phyloP scores from a whole-genome alignment of 1,284 basidiomycete genomes.

The Rhodotorula sp. region DNA sequence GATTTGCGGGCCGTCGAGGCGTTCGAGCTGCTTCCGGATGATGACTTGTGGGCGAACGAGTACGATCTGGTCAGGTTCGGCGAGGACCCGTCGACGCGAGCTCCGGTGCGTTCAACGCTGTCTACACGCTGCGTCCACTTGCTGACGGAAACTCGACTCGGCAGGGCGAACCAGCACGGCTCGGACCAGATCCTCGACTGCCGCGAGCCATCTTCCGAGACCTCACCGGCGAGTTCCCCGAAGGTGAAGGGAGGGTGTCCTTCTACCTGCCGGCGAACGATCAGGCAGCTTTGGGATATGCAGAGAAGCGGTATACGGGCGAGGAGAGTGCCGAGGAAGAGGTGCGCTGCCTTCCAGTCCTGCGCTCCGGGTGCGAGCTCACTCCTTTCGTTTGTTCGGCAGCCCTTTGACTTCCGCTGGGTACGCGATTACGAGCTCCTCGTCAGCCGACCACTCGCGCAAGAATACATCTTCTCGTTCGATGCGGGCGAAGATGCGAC shows the following conservation, averaged over 20 bases:
- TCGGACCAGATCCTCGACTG: slow-evolving; percentile 71
- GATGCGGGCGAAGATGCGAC: slow-evolving; percentile 25
- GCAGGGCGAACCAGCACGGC: slow-evolving; percentile 21
- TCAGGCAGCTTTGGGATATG: slow-evolving; percentile 59
- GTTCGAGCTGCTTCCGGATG: slow-evolving; percentile 82
- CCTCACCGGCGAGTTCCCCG: slow-evolving; percentile 68
- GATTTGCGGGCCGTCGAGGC: slow-evolving; percentile 73
- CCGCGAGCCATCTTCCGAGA: slow-evolving; percentile 75
- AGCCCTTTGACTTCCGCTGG: slow-evolving; percentile 35
- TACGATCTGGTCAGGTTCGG: slow-evolving; percentile 86
- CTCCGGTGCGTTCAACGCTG: slow-evolving; percentile 14
- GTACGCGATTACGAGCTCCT: slow-evolving; percentile 39
- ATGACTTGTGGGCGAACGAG: slow-evolving; percentile 81
- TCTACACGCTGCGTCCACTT: not conserved
- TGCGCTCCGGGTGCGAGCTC: not conserved
- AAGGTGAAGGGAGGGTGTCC: slow-evolving; percentile 79
- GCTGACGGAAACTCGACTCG: not conserved
- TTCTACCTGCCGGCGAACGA: slow-evolving; percentile 83
- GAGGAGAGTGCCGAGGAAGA: slow-evolving; percentile 19
- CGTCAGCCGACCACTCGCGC: slow-evolving; percentile 7
- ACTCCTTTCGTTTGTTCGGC: not conserved
- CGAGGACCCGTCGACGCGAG: slow-evolving; percentile 62
- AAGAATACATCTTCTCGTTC: slow-evolving; percentile 34
- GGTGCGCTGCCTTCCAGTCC: slow-evolving; percentile 3
- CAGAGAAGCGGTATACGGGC: slow-evolving; percentile 17